These are phyloP conservation scores for Cadophora gregata DNA, from an alignment of 2,329 filamentous ascomycete genomes.

Conservation along the genomic window DNA sequence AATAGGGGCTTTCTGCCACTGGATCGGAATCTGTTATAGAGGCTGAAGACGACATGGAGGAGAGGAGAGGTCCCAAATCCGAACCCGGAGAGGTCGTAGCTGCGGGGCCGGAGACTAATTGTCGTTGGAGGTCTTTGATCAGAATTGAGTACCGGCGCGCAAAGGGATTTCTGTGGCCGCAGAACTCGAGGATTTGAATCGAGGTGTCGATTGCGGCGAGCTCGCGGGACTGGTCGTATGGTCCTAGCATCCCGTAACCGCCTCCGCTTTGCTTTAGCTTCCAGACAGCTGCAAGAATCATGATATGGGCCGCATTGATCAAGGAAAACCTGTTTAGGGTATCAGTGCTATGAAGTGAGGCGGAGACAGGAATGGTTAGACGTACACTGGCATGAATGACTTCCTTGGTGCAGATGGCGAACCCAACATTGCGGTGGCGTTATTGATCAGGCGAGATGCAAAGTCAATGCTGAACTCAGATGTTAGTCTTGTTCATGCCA, in stretches of 20 bases:
- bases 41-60: conserved; percentile 23
- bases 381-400: conserved; percentile 25
- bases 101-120: conserved; percentile 17
- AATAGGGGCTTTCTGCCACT: conserved; percentile 20
- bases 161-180: conserved; percentile 30
- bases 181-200: conserved; percentile 29
- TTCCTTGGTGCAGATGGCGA: conserved; percentile 22
- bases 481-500: conserved; percentile 16
- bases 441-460: conserved; percentile 25
- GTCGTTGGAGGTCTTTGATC: conserved; percentile 25
- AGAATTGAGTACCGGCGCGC: conserved; percentile 27
- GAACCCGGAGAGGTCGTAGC: conserved; percentile 12
- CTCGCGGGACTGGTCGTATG: conserved; percentile 23
- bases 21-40: conserved; percentile 22
- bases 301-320: conserved; percentile 27
- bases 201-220: conserved; percentile 26
- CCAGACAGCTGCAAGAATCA: conserved; percentile 28
- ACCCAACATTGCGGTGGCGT: conserved; percentile 20
- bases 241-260: conserved; percentile 16
- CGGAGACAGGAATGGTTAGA: conserved; percentile 10
- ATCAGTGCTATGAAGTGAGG: conserved; percentile 21
- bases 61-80: conserved; percentile 12
- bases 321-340: conserved; percentile 25
- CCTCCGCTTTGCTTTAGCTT: conserved; percentile 22
- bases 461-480: conserved; percentile 24